Evolutionary conservation across 768 basidiomycete genomes (phyloP), one percentile per base, ranked within the genome.

Genomic region (Terana coerulea): DNA sequence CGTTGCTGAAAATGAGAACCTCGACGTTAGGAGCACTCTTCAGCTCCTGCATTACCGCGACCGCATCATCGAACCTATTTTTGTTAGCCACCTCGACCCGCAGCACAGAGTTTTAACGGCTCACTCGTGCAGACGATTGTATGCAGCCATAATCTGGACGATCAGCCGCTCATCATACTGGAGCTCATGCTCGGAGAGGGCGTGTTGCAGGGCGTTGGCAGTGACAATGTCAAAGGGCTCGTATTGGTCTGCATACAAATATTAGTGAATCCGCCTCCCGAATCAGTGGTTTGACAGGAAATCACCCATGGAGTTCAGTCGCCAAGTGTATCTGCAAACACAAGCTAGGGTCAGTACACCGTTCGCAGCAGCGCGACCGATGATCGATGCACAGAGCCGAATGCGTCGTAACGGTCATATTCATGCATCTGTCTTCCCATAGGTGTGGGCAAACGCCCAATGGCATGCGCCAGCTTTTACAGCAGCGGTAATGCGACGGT

Each of bases 1-100:
- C 67, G 43, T 68, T 68, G 40, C 56, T 63, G 59, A 68, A 67
- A 10, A 68, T 39, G 11, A 66, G 35, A 17, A 55, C 22, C 10
- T 59, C 30, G 5, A 65, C 47, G 35, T 55, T 39, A 9, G 49
- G 45, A 6, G 54, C 28, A 14, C 48, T 41, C 15, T 36, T 26
- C 19, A 67, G 44, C 3, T 39, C 52, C 29, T 57, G 40, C 36
- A 66, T 35, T 6, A 62, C 53, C 4, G 46, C 22, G 5, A 45
- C n/a, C 3, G 59, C 62, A 35, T 65, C 66, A 14, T 56, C 46
- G 46, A 63, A 67, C 10, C 61, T 66, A 25, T 28, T n/a, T n/a
- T n/a, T n/a, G n/a, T n/a, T n/a, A n/a, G n/a, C n/a, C n/a, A n/a
- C n/a, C n/a, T n/a, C n/a, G n/a, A n/a, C n/a, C n/a, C n/a, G n/a